These are phyloP conservation scores for Pistacia integerrima DNA, from an alignment of 345 rosid genomes.

Conservation along the genomic window DNA sequence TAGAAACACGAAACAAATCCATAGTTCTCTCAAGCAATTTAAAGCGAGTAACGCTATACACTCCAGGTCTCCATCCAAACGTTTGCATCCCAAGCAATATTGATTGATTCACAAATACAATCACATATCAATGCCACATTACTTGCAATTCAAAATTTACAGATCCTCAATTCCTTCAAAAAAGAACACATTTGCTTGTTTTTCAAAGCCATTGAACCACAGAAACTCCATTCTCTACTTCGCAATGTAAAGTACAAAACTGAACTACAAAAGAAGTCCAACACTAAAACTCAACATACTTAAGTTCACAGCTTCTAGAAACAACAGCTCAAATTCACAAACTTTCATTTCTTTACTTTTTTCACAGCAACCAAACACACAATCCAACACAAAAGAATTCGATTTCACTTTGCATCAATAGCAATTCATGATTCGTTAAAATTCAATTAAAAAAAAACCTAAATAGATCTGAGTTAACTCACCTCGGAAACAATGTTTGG, in stretches of 20 bases:
- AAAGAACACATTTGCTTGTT: too few relatives aligned
- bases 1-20: background rate
- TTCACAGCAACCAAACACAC: slow-evolving; percentile 14
- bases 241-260: background rate
- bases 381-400: background rate
- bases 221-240: too few relatives aligned
- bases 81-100: too few relatives aligned
- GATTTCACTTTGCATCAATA: background rate
- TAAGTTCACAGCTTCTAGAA: background rate
- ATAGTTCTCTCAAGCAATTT: background rate
- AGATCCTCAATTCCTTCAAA: too few relatives aligned
- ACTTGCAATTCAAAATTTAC: too few relatives aligned
- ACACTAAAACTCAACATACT: slow-evolving; percentile 1
- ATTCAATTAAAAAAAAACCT: slow-evolving; percentile 8
- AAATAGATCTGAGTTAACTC: slow-evolving; percentile 9
- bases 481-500: slow-evolving; percentile 59
- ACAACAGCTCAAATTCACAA: background rate
- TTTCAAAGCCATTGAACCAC: too few relatives aligned
- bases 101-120: too few relatives aligned
- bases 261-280: slow-evolving; percentile 1
- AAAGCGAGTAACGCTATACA: background rate
- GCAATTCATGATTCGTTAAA: background rate
- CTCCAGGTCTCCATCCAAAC: too few relatives aligned
- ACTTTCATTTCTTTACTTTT: background rate
- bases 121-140: too few relatives aligned